Evolutionary conservation across 441 rosid species (phyloP).

Genomic region (Metrosideros polymorpha): DNA sequence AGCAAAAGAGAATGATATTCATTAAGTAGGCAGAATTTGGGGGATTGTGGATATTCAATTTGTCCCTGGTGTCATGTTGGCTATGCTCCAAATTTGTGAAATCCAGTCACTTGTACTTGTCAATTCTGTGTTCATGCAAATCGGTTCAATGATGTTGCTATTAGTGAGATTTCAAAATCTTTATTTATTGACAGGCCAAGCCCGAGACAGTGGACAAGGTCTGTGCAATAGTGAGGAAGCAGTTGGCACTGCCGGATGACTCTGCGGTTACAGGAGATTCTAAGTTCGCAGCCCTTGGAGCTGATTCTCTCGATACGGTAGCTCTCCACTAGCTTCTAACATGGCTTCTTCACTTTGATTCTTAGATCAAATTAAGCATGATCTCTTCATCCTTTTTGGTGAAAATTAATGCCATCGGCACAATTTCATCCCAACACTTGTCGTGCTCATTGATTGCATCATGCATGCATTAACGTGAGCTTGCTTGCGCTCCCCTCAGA

Average conservation of each 20-base stretch:
- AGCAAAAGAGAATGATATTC: neutral
- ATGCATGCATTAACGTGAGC: fast-evolving
- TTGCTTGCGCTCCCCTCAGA: neutral
- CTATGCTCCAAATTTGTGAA: neutral
- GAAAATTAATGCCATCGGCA: neutral
- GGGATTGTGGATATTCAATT: neutral
- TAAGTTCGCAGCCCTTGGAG: conserved; percentile 36
- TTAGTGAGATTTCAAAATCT: neutral
- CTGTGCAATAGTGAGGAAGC: conserved; percentile 39
- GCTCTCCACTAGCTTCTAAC: neutral
- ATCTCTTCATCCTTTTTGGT: neutral
- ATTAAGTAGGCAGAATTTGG: neutral
- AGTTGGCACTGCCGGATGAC: conserved; percentile 29
- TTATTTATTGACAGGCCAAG: conserved; percentile 19
- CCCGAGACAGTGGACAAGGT: conserved; percentile 32
- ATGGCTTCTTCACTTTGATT: neutral
- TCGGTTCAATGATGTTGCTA: neutral
- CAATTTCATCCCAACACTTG: neutral
- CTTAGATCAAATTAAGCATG: too few relatives aligned
- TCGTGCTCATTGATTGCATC: neutral
- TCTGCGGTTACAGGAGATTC: conserved; percentile 30
- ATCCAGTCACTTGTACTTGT: neutral
- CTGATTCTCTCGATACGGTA: conserved; percentile 48
- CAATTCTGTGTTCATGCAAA: neutral
- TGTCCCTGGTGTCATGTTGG: neutral